A percentile compares a stretch with the other conserved stretches of the same genome.
Evolutionary conservation across 176 grass and related monocot species (phyloP).

Genomic region (Ananas comosus): DNA sequence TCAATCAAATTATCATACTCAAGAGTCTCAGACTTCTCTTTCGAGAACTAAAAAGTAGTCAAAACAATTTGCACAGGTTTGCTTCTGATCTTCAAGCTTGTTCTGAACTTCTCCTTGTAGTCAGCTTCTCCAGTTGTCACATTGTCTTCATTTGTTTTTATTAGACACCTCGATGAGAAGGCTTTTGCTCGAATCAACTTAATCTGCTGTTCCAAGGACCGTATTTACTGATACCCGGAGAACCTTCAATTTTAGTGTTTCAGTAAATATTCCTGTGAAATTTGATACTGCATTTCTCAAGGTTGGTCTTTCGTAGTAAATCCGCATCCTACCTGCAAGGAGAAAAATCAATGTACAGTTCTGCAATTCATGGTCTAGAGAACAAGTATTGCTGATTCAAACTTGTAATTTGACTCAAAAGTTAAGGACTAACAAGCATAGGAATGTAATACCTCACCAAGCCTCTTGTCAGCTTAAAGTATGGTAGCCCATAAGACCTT

Average conservation of each 20-base stretch:
- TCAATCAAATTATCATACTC: no score
- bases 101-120: no score
- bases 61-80: no score
- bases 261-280: background rate
- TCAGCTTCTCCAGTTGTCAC: background rate
- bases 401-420: background rate
- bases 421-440: background rate
- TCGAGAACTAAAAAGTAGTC: no score
- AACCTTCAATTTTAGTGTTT: background rate
- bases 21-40: no score
- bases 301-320: background rate
- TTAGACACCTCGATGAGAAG: background rate
- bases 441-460: slow-evolving; percentile 29
- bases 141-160: background rate
- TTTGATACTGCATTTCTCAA: background rate
- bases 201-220: background rate
- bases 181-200: background rate
- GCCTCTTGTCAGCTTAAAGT: slow-evolving; percentile 47
- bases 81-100: no score
- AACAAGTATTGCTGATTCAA: no score
- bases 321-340: background rate
- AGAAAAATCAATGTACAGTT: background rate
- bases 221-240: background rate
- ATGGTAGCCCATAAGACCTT: slow-evolving; percentile 56
- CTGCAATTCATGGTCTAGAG: no score